A percentile compares a stretch with the other conserved stretches of the same genome.
These are phyloP conservation scores for Leccinum rimulosum DNA, from an alignment of 768 basidiomycete species.

Conservation along the genomic window DNA sequence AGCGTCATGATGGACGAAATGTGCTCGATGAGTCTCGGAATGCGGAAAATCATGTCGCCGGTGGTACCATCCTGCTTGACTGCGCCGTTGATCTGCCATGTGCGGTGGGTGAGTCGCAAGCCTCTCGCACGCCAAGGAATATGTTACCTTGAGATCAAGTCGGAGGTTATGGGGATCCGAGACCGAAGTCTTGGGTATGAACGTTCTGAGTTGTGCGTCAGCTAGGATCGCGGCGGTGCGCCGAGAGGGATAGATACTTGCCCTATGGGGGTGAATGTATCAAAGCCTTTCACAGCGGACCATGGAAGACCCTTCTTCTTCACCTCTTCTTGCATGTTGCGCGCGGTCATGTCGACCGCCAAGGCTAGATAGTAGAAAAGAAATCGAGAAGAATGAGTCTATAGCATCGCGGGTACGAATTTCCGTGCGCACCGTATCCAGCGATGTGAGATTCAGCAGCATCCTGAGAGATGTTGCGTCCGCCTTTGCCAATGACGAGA, in stretches of 20 bases:
- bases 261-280: slow-evolving; percentile 94
- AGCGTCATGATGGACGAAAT: slow-evolving; percentile 95
- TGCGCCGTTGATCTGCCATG: slow-evolving; percentile 71
- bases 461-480: slow-evolving; percentile 74
- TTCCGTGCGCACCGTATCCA: slow-evolving; percentile 71
- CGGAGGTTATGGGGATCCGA: slow-evolving; percentile 72
- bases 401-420: not conserved
- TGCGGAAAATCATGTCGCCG: slow-evolving; percentile 87
- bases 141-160: slow-evolving; percentile 68
- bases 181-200: slow-evolving; percentile 74
- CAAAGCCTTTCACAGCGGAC: slow-evolving; percentile 96
- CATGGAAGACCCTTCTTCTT: slow-evolving; percentile 96
- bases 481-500: slow-evolving; percentile 88
- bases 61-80: slow-evolving; percentile 86
- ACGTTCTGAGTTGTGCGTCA: slow-evolving; percentile 46
- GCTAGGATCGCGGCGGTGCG: not conserved
- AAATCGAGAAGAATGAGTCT: not conserved
- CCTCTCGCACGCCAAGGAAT: not conserved
- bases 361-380: slow-evolving; percentile 52
- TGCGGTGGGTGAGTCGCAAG: not conserved
- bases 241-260: slow-evolving; percentile 28
- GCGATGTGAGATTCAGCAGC: slow-evolving; percentile 79
- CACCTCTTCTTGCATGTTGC: slow-evolving; percentile 91
- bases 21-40: slow-evolving; percentile 85
- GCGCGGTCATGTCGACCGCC: slow-evolving; percentile 94